Percentiles rank a stretch among this genome's conserved stretches.
phyloP scores from a whole-genome alignment of 495 filamentous ascomycete species.

The Trypethelium eluteriae region DNA sequence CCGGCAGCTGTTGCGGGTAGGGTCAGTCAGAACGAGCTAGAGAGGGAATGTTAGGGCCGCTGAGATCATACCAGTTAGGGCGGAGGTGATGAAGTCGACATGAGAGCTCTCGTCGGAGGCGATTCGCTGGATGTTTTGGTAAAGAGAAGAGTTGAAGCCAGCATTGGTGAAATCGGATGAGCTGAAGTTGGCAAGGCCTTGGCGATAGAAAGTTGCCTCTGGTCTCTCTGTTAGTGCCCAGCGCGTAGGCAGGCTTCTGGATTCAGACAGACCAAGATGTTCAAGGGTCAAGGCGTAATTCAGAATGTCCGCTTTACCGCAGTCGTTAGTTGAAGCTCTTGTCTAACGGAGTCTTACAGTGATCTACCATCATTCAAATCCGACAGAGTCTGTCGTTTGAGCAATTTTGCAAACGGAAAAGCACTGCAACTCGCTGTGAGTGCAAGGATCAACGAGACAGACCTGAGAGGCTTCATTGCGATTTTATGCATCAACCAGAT shows the following conservation, averaged over 20 bases:
- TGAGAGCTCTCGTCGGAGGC: slow-evolving; percentile 51
- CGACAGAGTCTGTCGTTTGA: slow-evolving; percentile 18
- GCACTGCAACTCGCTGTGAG: not conserved
- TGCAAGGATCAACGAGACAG: not conserved
- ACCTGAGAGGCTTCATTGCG: not conserved
- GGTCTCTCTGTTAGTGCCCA: not conserved
- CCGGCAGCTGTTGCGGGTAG: slow-evolving; percentile 35
- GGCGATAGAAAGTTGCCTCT: slow-evolving; percentile 47
- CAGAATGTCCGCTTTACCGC: slow-evolving; percentile 27
- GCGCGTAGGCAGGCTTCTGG: not conserved
- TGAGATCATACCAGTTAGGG: slow-evolving; percentile 31
- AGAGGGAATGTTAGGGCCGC: not conserved
- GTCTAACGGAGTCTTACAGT: not conserved
- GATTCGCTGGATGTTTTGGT: slow-evolving; percentile 46
- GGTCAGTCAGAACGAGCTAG: slow-evolving; percentile 8
- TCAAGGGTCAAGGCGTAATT: slow-evolving; percentile 41
- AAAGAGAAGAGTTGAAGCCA: slow-evolving; percentile 45
- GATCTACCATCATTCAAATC: slow-evolving; percentile 21
- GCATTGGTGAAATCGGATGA: slow-evolving; percentile 44
- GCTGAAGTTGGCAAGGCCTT: slow-evolving; percentile 51
- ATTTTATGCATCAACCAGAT: not conserved
- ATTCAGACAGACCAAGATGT: slow-evolving; percentile 34
- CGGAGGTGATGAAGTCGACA: slow-evolving; percentile 48
- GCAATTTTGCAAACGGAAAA: slow-evolving; percentile 3
- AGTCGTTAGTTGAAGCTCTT: not conserved